These are phyloP conservation scores for Prorocentrum cordatum DNA, from an alignment of 169 alveolate species.

Conservation along the genomic window DNA sequence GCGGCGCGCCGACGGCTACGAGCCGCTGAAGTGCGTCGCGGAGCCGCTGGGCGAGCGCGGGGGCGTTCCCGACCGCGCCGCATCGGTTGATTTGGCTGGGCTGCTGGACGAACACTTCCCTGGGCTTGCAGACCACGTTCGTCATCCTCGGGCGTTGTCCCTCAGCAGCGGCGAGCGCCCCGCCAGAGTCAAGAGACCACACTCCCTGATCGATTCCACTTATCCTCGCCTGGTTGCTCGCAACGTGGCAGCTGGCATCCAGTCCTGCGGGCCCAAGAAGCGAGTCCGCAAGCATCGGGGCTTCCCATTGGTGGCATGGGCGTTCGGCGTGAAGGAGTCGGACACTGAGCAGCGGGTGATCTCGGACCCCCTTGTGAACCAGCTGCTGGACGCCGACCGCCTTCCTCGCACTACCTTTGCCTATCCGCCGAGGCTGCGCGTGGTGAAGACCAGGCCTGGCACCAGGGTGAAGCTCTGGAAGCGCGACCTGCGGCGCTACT, in stretches of 20 bases:
- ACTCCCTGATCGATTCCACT: too few species aligned
- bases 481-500: not conserved
- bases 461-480: not conserved
- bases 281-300: not conserved
- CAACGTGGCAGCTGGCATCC: too few species aligned
- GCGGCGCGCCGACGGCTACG: not conserved
- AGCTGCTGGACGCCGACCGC: not conserved
- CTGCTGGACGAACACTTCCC: not conserved
- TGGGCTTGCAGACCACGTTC: not conserved
- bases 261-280: too few species aligned
- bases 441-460: not conserved
- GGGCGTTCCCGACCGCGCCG: conserved; percentile 14
- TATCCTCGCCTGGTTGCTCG: too few species aligned
- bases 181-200: too few species aligned
- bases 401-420: not conserved
- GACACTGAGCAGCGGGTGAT: not conserved
- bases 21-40: not conserved
- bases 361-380: not conserved
- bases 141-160: too few species aligned
- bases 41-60: conserved; percentile 2
- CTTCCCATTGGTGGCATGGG: not conserved
- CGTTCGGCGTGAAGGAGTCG: not conserved
- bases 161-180: too few species aligned
- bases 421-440: not conserved
- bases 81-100: not conserved